Percentiles rank a stretch among this genome's conserved stretches.
These are phyloP conservation scores for Decorospora gaudefroyi DNA, from an alignment of 2,329 filamentous ascomycete genomes.

Conservation along the genomic window DNA sequence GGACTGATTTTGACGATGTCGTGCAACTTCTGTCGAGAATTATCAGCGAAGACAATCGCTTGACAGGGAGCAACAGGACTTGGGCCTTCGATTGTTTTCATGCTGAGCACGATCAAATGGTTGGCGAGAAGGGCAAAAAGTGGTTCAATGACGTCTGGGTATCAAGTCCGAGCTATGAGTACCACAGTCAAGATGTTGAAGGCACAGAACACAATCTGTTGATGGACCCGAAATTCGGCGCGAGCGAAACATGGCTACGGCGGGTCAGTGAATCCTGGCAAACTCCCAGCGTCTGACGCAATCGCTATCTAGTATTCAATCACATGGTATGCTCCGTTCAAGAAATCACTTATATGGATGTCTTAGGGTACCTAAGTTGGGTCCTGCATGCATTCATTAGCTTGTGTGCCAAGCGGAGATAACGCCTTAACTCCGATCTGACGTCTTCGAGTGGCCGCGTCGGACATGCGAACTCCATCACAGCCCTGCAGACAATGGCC, in stretches of 20 bases:
- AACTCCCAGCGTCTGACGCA: background rate
- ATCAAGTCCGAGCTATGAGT: conserved; percentile 20
- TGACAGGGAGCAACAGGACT: conserved; percentile 8
- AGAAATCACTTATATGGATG: no score
- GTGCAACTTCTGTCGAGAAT: conserved; percentile 31
- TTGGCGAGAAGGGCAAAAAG: conserved; percentile 32
- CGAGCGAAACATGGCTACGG: conserved; percentile 31
- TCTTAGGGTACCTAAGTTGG: no score
- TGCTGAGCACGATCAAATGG: conserved; percentile 34
- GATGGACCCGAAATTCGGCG: conserved; percentile 35
- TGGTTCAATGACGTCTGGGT: conserved; percentile 40
- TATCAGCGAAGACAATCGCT: conserved; percentile 18
- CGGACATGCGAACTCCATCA: conserved; percentile 16
- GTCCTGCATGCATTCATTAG: no score
- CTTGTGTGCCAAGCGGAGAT: conserved; percentile 12
- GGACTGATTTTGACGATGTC: conserved; percentile 34
- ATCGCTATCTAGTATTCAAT: background rate
- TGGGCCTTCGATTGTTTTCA: conserved; percentile 38
- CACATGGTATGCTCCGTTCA: no score
- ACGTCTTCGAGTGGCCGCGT: conserved; percentile 18
- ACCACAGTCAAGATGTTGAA: conserved; percentile 23
- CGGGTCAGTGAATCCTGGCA: conserved; percentile 31
- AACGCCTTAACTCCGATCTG: conserved; percentile 19
- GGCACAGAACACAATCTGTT: conserved; percentile 35
- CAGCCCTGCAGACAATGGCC: conserved; percentile 34